Evolutionary conservation across 1,284 basidiomycete genomes (phyloP).

Genomic region (Microbotryum saponariae): DNA sequence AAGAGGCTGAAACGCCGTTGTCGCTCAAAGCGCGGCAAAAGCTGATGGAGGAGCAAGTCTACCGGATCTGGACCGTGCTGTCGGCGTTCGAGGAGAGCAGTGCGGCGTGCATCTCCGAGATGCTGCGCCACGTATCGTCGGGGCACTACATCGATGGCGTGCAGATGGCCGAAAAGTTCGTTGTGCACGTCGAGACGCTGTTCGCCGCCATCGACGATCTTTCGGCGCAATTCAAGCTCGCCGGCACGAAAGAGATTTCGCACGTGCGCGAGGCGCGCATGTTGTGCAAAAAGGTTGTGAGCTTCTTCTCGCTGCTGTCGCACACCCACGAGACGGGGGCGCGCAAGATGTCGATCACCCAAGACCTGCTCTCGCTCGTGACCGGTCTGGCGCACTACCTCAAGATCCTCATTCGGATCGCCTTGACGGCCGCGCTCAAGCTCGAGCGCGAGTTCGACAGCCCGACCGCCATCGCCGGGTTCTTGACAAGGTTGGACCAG

Average conservation of each 20-base stretch:
- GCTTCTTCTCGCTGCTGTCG: slow-evolving; percentile 94
- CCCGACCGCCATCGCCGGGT: slow-evolving; percentile 73
- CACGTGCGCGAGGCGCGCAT: slow-evolving; percentile 97
- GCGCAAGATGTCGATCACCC: slow-evolving; percentile 87
- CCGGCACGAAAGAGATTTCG: slow-evolving; percentile 89
- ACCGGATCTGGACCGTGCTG: slow-evolving; percentile 97
- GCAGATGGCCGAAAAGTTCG: slow-evolving; percentile 96
- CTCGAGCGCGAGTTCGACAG: slow-evolving; percentile 83
- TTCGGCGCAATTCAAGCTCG: slow-evolving; percentile 75
- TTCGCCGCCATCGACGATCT: slow-evolving; percentile 97
- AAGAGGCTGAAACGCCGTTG: slow-evolving; percentile 65
- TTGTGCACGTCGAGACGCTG: slow-evolving; percentile 93
- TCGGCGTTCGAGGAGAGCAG: slow-evolving; percentile 98
- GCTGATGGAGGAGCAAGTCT: slow-evolving; percentile 94
- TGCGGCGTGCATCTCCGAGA: slow-evolving; percentile 98
- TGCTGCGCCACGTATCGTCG: slow-evolving; percentile 94
- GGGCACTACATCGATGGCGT: slow-evolving; percentile 94
- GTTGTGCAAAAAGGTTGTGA: slow-evolving; percentile 97
- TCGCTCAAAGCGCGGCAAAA: slow-evolving; percentile 88
- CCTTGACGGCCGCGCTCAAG: slow-evolving; percentile 89
- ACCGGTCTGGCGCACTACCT: slow-evolving; percentile 98
- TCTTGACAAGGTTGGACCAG: slow-evolving; percentile 84
- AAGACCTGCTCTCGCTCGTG: slow-evolving; percentile 93
- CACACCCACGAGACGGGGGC: slow-evolving; percentile 88
- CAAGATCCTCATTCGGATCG: slow-evolving; percentile 97